Percentiles rank a stretch among this genome's conserved stretches.
Conservation (phyloP, 805 yeast species). For the Candida chilensis region DNA sequence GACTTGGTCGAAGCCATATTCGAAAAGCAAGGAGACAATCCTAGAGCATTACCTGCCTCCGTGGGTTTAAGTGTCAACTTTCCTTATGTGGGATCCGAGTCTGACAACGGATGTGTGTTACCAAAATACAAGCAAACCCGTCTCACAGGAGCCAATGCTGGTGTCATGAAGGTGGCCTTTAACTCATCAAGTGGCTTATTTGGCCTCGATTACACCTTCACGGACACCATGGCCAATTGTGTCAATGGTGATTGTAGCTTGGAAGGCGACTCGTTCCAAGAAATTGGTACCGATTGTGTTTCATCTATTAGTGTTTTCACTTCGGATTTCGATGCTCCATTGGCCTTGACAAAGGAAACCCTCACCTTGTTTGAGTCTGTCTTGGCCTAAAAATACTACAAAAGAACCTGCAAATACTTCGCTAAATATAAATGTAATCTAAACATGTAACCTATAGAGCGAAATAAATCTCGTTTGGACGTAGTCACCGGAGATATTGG, state of each 20-base stretch:
- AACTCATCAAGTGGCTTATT: conserved; percentile 26
- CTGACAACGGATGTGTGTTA: conserved; percentile 21
- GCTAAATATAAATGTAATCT: no score
- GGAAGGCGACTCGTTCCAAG: conserved; percentile 32
- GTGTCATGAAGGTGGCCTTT: conserved; percentile 20
- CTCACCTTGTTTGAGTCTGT: conserved; percentile 6
- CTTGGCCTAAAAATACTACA: conserved; percentile 3
- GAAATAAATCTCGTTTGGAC: no score
- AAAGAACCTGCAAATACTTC: no score
- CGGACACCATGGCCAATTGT: conserved; percentile 15
- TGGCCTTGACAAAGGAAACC: conserved; percentile 4
- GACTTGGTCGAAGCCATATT: conserved; percentile 28
- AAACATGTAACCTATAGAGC: no score
- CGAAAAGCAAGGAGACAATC: conserved; percentile 22
- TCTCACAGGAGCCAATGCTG: conserved; percentile 30
- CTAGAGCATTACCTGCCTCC: conserved; percentile 28
- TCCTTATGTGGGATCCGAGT: conserved; percentile 34
- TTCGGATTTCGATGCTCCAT: conserved; percentile 32
- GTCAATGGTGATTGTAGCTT: conserved; percentile 31
- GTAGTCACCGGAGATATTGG: no score
- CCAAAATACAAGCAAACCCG: conserved; percentile 36
- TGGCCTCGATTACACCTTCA: conserved; percentile 6
- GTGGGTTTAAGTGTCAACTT: conserved; percentile 40
- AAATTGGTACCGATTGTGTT: conserved; percentile 22
- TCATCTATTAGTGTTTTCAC: conserved; percentile 37